Base-by-base conservation (phyloP, 108 stramenopile genomes). In the Nitzschia inconspicua region DNA sequence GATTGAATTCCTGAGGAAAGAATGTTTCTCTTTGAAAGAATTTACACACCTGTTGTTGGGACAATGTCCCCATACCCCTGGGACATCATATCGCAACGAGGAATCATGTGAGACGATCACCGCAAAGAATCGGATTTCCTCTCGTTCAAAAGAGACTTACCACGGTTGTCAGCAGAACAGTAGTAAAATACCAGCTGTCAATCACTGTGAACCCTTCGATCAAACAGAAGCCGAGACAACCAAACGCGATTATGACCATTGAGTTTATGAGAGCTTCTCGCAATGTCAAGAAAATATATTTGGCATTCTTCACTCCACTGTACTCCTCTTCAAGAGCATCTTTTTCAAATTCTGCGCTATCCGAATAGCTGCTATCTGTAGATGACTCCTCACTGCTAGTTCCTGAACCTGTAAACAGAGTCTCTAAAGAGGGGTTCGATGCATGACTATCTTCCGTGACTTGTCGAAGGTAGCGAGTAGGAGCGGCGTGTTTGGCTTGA, bases 41-140 rank as follows among this genome's bases (percentile, higher is more conserved):
- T n/a, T n/a, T n/a, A n/a, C n/a, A n/a, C n/a, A n/a, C n/a, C n/a
- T 20, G 92, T 86, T 8, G 84, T 73, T 26, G 92, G 92, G 8
- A 82, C 85, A 58, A 94, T 84, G 51, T 94, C 92, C 14, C 87
- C 87, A 50, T 93, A 89, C 10, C 85, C 85, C n/a, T 85, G 78
- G 18, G 53, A n/a, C n/a, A n/a, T n/a, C n/a, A n/a, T n/a, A n/a
- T n/a, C n/a, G n/a, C n/a, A n/a, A n/a, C n/a, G n/a, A n/a, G 63
- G 57, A 3, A 54, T 7, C 30, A 37, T 37, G 3, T 46, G 34
- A 51, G 6, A 6, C 0, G 18, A 41, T 24, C 14, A n/a, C 25
- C 5, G 32, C 16, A 56, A n/a, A 16, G n/a, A 44, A 4, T n/a
- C n/a, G n/a, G n/a, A n/a, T n/a, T n/a, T n/a, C n/a, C n/a, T n/a